Conservation (phyloP, 768 basidiomycete genomes). For the Suillus plorans region DNA sequence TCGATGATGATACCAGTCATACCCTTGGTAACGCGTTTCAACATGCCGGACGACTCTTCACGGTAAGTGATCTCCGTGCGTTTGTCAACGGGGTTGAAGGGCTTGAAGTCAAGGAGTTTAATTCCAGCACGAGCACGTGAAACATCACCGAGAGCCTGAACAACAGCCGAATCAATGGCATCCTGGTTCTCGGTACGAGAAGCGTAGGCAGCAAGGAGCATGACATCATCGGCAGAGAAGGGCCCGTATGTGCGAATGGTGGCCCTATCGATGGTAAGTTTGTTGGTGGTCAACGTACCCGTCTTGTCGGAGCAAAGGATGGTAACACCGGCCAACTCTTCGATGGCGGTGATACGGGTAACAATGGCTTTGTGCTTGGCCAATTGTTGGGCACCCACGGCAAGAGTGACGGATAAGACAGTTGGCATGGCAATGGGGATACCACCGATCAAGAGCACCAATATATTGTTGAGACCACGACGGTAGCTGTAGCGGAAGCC, state of each 20-base stretch:
- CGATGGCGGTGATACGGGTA: slow-evolving; percentile 98
- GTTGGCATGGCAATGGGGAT: slow-evolving; percentile 99
- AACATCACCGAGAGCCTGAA: slow-evolving; percentile 72
- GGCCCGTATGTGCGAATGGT: slow-evolving; percentile 90
- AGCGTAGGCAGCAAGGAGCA: slow-evolving; percentile 92
- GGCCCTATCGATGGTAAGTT: slow-evolving; percentile 93
- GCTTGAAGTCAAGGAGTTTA: slow-evolving; percentile 97
- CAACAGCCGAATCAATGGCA: slow-evolving; percentile 90
- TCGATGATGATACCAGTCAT: slow-evolving; percentile 99
- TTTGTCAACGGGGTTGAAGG: slow-evolving; percentile 99
- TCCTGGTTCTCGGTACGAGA: slow-evolving; percentile 99
- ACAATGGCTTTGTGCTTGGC: slow-evolving; percentile 99
- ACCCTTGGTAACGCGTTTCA: slow-evolving; percentile 99
- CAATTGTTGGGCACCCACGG: slow-evolving; percentile 97
- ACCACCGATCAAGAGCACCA: slow-evolving; percentile 98
- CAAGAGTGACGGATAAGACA: slow-evolving; percentile 95
- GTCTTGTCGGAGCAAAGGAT: slow-evolving; percentile 99
- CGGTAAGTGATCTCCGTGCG: slow-evolving; percentile 98
- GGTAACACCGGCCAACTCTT: slow-evolving; percentile 97
- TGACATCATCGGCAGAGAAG: slow-evolving; percentile 86
- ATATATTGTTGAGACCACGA: slow-evolving; percentile 93
- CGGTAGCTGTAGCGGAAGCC: slow-evolving; percentile 91
- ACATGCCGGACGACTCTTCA: slow-evolving; percentile 90
- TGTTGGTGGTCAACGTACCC: slow-evolving; percentile 98
- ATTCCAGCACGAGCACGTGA: slow-evolving; percentile 84